Percentiles rank a stretch among this genome's conserved stretches.
These are phyloP conservation scores for Backusella morwellensis DNA, from an alignment of 192 early-diverging fungal genomes.

Conservation along the genomic window DNA sequence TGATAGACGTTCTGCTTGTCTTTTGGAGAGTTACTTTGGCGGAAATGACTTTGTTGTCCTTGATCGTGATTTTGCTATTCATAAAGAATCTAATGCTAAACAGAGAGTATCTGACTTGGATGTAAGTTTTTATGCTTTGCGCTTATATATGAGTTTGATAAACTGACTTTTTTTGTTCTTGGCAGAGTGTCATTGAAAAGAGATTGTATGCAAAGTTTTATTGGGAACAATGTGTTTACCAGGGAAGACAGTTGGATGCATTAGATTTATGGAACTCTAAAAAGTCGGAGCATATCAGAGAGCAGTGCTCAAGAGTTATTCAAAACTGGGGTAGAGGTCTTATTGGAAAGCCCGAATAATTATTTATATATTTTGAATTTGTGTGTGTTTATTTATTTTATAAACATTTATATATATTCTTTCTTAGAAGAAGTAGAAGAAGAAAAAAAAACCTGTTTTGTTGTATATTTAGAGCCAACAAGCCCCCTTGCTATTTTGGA, in stretches of 20 bases:
- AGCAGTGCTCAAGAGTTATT: conserved; percentile 37
- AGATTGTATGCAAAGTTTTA: conserved; percentile 58
- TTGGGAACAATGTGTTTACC: conserved; percentile 56
- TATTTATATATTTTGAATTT: not conserved
- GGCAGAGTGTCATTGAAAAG: conserved; percentile 50
- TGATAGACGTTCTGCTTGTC: conserved; percentile 52
- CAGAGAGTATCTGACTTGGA: conserved; percentile 37
- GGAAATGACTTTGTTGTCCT: conserved; percentile 57
- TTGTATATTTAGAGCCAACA: not conserved
- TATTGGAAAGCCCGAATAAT: conserved; percentile 34
- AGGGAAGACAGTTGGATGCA: conserved; percentile 48
- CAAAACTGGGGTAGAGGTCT: conserved; percentile 35
- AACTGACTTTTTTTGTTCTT: conserved; percentile 8
- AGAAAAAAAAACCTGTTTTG: not conserved
- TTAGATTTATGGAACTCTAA: conserved; percentile 50
- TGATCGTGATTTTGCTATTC: conserved; percentile 43
- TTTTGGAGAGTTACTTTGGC: conserved; percentile 48
- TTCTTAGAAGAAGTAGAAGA: not conserved
- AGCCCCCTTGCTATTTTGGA: not conserved
- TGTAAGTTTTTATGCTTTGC: conserved; percentile 21
- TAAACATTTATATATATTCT: not conserved
- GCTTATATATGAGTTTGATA: not conserved
- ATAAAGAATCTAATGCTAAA: conserved; percentile 18
- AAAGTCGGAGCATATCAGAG: conserved; percentile 40
- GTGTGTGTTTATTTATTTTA: not conserved